These are phyloP conservation scores for Pseudisothecium myosuroides DNA, from an alignment of 225 moss, liverwort and hornwort genomes.

Conservation along the genomic window DNA sequence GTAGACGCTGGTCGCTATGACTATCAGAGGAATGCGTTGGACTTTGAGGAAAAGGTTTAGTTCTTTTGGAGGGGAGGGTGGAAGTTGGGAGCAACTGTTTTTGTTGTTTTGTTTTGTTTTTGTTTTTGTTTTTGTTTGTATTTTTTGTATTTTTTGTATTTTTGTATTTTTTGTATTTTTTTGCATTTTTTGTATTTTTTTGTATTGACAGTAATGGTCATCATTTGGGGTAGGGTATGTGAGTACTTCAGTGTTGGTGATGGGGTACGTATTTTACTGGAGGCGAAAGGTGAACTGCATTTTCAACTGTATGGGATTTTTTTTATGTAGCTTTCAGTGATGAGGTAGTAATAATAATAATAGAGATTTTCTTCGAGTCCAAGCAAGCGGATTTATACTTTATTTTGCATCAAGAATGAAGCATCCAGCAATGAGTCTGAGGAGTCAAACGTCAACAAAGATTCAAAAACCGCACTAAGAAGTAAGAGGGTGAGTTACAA, in stretches of 20 bases:
- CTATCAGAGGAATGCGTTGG: background rate
- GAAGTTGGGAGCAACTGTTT: background rate
- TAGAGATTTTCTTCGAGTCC: background rate
- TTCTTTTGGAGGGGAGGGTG: background rate
- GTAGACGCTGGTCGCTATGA: background rate
- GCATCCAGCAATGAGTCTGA: background rate
- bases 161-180: too few relatives aligned
- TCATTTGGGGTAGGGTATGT: background rate
- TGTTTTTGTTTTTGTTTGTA: background rate
- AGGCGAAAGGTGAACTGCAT: background rate
- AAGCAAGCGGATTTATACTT: background rate
- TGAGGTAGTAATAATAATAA: background rate
- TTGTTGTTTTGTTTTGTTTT: too few relatives aligned
- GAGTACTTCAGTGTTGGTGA: background rate
- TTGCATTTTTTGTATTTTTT: background rate
- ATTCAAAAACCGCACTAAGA: background rate
- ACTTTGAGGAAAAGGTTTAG: background rate
- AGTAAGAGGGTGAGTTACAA: background rate
- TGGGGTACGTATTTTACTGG: too few relatives aligned
- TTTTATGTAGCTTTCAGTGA: background rate
- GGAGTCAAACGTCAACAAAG: background rate
- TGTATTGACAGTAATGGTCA: background rate
- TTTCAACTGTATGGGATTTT: background rate
- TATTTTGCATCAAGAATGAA: background rate
- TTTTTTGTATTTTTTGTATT: background rate